These are phyloP conservation scores for Dendrobium huoshanense DNA, from an alignment of 106 monocot species.

Conservation along the genomic window DNA sequence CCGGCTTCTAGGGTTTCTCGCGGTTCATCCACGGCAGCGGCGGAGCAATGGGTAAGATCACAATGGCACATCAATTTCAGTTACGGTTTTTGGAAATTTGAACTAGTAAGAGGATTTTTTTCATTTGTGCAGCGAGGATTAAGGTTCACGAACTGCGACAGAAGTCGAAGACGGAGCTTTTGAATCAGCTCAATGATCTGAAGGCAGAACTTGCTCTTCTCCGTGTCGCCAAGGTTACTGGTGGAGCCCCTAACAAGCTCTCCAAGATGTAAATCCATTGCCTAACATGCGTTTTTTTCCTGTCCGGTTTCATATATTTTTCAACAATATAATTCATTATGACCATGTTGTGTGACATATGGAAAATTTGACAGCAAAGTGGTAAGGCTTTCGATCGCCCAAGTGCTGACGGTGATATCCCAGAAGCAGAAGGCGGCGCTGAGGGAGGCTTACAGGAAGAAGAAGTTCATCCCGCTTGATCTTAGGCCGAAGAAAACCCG, in stretches of 20 bases:
- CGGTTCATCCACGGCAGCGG: neutral
- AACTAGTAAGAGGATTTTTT: neutral
- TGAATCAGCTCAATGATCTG: conserved; percentile 64
- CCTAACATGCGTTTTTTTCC: neutral
- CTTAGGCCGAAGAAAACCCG: conserved; percentile 88
- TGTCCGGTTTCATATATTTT: neutral
- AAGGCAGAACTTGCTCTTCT: conserved; percentile 65
- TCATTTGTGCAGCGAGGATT: conserved; percentile 37
- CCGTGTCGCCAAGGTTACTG: conserved; percentile 73
- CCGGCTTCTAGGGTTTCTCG: neutral
- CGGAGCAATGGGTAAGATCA: neutral
- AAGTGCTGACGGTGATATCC: conserved; percentile 82
- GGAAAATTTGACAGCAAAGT: conserved; percentile 39
- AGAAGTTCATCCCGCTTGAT: conserved; percentile 69
- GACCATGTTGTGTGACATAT: neutral
- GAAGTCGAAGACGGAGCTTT: conserved; percentile 49
- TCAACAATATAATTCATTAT: neutral
- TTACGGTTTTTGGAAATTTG: neutral
- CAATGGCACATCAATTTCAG: neutral
- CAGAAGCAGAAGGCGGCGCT: conserved; percentile 88
- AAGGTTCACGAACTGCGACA: conserved; percentile 65
- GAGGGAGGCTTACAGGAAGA: conserved; percentile 78
- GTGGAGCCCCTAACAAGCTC: conserved; percentile 74
- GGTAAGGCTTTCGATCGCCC: conserved; percentile 66
- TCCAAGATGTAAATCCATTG: conserved; percentile 54